Evolutionary conservation across 495 filamentous ascomycete species (phyloP), one percentile per base, ranked within the genome.

Genomic region (Jackrogersella multiformis): DNA sequence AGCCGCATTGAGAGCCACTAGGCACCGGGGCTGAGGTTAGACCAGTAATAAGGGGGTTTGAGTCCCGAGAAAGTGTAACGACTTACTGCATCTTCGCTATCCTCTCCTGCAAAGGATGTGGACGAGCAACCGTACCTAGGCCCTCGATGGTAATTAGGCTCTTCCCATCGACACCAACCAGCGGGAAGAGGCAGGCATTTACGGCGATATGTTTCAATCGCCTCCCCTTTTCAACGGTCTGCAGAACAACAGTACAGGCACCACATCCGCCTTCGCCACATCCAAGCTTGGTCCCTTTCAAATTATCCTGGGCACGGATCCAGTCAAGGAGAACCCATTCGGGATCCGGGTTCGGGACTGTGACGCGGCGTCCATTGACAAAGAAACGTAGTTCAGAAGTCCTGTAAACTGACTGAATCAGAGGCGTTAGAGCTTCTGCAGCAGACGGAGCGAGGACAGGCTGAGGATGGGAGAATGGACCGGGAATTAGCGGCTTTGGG

Each of bases 81-180:
- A 64, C 68, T 63, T 62, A 71, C 68, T 71, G 68, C 68, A 79
- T 79, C 70, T 86, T 86, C 24, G 90, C 90, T 61, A 96, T 88
- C 57, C 92, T 82, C 76, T 96, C 91, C 75, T 96, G 92, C 4
- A 88, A 79, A 1, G 92, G 89, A 80, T 96, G 92, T 15, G 92
- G 92, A 23, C 82, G 85, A 72, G 89, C 87, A 42, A 88, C 85
- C 66, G 88, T 88, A 0, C 92, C 92, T 70, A 96, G 91, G 2
- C 92, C 92, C 75, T 96, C 92, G 6, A 95, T 88, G 1, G 92
- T 96, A 58, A 96, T 92, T 60, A 96, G 90, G 83, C 94, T 92
- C 77, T 96, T 96, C n/a, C 92, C 92, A 78, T 94, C 92, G 12
- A 96, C 86, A 61, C 90, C 92, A 15, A 93, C 85, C 55, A 96